These are phyloP conservation scores for Neurospora sublineolata DNA, from an alignment of 495 filamentous ascomycete species.

Conservation along the genomic window DNA sequence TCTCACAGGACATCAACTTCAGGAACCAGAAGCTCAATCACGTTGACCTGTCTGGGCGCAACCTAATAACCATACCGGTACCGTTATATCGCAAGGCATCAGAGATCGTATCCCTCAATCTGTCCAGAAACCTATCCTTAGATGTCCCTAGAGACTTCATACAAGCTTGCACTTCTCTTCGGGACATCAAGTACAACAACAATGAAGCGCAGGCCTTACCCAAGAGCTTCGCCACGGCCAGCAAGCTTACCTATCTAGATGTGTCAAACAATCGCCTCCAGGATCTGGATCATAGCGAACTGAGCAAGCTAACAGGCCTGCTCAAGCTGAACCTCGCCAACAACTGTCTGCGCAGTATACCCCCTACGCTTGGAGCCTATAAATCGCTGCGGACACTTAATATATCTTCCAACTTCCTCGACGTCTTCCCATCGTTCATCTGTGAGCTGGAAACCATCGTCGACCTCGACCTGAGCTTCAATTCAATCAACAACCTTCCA, in stretches of 20 bases:
- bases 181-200: conserved; percentile 87
- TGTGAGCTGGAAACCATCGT: conserved; percentile 72
- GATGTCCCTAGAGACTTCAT: conserved; percentile 96
- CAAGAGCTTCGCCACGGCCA: conserved; percentile 70
- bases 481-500: conserved; percentile 66
- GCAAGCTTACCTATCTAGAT: conserved; percentile 74
- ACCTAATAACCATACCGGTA: conserved; percentile 90
- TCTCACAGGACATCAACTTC: conserved; percentile 60
- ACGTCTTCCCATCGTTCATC: conserved; percentile 72
- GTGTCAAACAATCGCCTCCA: conserved; percentile 90
- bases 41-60: conserved; percentile 83
- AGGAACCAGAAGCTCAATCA: conserved; percentile 84
- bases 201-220: conserved; percentile 88
- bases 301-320: conserved; percentile 51
- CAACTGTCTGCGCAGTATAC: conserved; percentile 69
- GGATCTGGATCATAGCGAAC: conserved; percentile 69
- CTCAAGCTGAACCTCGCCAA: conserved; percentile 88
- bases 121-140: conserved; percentile 82
- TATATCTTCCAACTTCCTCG: conserved; percentile 83
- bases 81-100: conserved; percentile 79
- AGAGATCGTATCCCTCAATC: conserved; percentile 89
- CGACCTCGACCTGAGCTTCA: conserved; percentile 96
- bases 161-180: conserved; percentile 76
- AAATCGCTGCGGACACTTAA: conserved; percentile 67
- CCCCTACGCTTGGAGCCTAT: conserved; percentile 70